Evolutionary conservation across 225 moss, liverwort and hornwort genomes (phyloP).

Genomic region (Asterella californica): DNA sequence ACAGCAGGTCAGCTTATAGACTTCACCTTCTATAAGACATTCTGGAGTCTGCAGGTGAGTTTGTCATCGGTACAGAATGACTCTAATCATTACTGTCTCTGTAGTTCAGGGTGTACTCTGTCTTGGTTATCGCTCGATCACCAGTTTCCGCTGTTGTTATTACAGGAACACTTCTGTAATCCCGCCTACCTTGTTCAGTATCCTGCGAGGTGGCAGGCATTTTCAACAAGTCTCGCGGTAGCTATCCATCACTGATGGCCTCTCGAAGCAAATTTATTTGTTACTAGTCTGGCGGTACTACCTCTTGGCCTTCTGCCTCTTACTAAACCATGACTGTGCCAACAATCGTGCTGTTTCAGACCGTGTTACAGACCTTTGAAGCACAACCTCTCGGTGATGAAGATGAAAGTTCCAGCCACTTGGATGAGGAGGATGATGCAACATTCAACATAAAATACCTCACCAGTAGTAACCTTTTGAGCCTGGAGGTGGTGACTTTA

Average conservation of each 20-base stretch:
- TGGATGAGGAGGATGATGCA: slow-evolving; percentile 79
- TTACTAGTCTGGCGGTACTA: background rate
- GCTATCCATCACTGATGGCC: too few species aligned
- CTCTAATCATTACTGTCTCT: too few species aligned
- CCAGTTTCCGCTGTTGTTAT: background rate
- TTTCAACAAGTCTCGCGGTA: slow-evolving; percentile 69
- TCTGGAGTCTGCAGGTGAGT: slow-evolving; percentile 83
- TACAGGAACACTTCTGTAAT: slow-evolving; percentile 79
- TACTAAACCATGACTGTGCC: background rate
- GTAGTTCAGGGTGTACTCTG: too few species aligned
- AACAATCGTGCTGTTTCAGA: slow-evolving; percentile 31
- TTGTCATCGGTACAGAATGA: background rate
- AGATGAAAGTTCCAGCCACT: slow-evolving; percentile 69
- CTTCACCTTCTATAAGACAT: slow-evolving; percentile 85
- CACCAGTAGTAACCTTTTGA: slow-evolving; percentile 95
- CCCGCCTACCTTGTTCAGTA: slow-evolving; percentile 76
- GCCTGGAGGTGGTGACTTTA: slow-evolving; percentile 52
- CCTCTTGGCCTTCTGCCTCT: background rate
- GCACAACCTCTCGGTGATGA: slow-evolving; percentile 91
- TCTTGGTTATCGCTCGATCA: background rate
- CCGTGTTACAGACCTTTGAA: slow-evolving; percentile 85
- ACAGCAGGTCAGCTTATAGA: slow-evolving; percentile 52
- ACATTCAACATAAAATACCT: slow-evolving; percentile 98
- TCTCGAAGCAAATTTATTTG: background rate
- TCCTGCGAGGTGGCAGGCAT: slow-evolving; percentile 83